Evolutionary conservation across 2,329 filamentous ascomycete species (phyloP).

Genomic region (Mollisia scopiformis): DNA sequence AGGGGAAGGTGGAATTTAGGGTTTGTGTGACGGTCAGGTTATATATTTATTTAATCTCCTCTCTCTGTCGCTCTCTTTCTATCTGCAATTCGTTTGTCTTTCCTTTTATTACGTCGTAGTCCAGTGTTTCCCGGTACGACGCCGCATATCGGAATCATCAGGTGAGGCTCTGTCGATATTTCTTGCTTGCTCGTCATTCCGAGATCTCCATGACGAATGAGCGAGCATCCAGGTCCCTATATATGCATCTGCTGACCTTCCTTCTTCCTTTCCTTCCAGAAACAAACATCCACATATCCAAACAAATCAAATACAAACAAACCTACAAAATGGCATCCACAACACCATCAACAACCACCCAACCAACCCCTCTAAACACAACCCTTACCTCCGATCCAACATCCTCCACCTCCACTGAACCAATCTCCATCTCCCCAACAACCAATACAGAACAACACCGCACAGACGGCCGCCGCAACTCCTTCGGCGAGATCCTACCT

Average conservation of each 20-base stretch:
- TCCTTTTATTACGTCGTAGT: not conserved
- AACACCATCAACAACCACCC: not conserved
- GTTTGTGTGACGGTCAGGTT: not conserved
- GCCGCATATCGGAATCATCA: not conserved
- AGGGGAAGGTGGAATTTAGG: not conserved
- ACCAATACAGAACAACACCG: no score
- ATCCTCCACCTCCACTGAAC: not conserved
- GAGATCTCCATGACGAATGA: not conserved
- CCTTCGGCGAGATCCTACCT: conserved; percentile 24
- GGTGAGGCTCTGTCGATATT: not conserved
- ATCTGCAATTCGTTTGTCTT: not conserved
- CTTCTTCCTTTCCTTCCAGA: not conserved
- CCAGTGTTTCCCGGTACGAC: no score
- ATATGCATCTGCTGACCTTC: not conserved
- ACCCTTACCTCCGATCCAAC: not conserved
- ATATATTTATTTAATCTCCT: not conserved
- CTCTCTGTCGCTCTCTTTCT: not conserved
- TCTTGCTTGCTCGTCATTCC: not conserved
- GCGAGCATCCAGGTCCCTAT: not conserved
- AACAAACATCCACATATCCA: not conserved
- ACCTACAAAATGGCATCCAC: not conserved
- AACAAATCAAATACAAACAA: not conserved
- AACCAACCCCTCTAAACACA: not conserved
- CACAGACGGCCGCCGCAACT: conserved; percentile 29
- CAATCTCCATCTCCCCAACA: not conserved